Evolutionary conservation across 1,284 basidiomycete species (phyloP), one percentile per base, ranked within the genome.

Genomic region (Ustilago vetiveriae): DNA sequence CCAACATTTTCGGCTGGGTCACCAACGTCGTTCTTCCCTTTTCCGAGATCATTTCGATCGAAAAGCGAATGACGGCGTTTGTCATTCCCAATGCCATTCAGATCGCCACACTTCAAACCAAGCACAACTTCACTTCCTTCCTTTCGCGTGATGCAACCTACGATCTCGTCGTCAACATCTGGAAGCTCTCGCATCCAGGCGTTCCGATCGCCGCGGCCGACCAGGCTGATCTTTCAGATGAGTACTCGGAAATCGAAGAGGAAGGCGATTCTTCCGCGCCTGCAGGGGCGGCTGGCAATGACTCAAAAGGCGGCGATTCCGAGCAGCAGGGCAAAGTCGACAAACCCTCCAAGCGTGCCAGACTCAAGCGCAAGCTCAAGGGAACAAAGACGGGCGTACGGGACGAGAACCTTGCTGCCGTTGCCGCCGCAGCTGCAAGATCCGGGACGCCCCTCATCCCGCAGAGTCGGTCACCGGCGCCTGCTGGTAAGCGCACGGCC

Each of bases 1-100:
- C 96, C 21, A 98, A 97, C 82, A 97, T 99, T 50, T 96, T 98
- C 83, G 95, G 95, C 40, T 98, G 95, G 95, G 90, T 97, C 55
- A 98, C 94, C 17, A 90, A 96, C 79, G 86, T 97, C 64, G 89
- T 90, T 36, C 88, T 98, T 57, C 91, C 95, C 4, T 96, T 98
- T 72, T 88, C 89, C 77, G 94, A 98, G 73, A 90, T 98, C 55
- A 89, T 88, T 30, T 85, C 88, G 13, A 88, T 99, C 40, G 95
- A 98, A 82, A 98, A 98, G 86, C 92, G 90, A 75, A 98, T 95
- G 92, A 98, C 96, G 0, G 95, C 95, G 1, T 91, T 96, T 72
- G 92, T 99, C 57, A 99, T 98, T 66, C 95, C 96, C 13, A 99
- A 98, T 81, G 95, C 94, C 9, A 95, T 99, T 72, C 90, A 91